These are phyloP conservation scores for Domatiomyces catenatus DNA, from an alignment of 2,329 filamentous ascomycete genomes.

Conservation along the genomic window DNA sequence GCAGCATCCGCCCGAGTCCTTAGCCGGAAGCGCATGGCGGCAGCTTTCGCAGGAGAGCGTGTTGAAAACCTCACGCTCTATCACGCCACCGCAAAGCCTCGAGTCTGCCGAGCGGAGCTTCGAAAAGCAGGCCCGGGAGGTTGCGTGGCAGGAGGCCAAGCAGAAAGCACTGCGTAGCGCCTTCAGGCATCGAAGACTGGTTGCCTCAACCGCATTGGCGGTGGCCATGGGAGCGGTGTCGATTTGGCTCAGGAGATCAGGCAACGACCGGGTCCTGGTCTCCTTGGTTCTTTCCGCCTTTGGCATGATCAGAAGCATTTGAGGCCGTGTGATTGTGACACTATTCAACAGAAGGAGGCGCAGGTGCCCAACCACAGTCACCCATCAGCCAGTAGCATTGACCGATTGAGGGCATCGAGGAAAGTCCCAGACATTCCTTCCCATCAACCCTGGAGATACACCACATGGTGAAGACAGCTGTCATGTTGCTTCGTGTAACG, in stretches of 20 bases:
- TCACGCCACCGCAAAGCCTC: conserved; percentile 40
- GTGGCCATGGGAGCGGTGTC: conserved; percentile 54
- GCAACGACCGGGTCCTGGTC: conserved; percentile 20
- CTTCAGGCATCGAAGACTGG: conserved; percentile 52
- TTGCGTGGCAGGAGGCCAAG: conserved; percentile 49
- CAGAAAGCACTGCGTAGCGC: conserved; percentile 37
- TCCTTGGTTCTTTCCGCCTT: conserved; percentile 5
- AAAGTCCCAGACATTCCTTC: background rate
- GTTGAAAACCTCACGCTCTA: conserved; percentile 61
- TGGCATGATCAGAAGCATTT: conserved; percentile 1
- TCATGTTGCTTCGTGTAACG: background rate
- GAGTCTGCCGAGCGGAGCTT: conserved; percentile 55
- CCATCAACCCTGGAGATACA: background rate
- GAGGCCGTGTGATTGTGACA: background rate
- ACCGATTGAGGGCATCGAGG: background rate
- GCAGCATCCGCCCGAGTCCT: conserved; percentile 52
- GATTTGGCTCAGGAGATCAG: conserved; percentile 45
- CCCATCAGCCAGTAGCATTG: background rate
- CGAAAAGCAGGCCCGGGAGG: conserved; percentile 52
- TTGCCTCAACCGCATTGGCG: conserved; percentile 46
- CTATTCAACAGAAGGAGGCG: too few species aligned
- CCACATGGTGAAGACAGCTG: background rate
- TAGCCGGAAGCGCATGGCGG: conserved; percentile 52
- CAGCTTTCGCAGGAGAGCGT: conserved; percentile 61
- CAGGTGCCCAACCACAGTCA: background rate